Percentiles rank a stretch among this genome's conserved stretches.
Evolutionary conservation across 1,284 basidiomycete genomes (phyloP).

Genomic region (Ustilago sp.): DNA sequence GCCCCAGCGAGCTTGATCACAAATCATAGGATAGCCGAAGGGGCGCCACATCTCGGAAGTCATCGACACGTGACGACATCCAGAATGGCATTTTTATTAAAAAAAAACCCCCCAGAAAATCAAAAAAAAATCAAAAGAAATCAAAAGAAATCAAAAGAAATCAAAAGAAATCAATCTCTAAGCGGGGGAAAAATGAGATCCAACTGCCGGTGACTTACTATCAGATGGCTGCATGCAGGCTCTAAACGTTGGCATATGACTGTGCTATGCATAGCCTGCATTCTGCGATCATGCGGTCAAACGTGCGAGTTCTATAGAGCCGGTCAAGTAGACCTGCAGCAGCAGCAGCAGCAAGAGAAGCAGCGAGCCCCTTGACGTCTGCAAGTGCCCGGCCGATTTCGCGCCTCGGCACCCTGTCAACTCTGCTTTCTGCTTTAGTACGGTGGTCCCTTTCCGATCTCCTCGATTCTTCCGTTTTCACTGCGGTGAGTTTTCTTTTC

Average conservation of each 20-base stretch:
- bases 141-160: no score
- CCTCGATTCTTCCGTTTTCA: not conserved
- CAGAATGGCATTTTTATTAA: not conserved
- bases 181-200: constrained; percentile 2
- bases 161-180: not conserved
- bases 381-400: not conserved
- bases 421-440: not conserved
- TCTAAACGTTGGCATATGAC: constrained; percentile 1
- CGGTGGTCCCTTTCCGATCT: not conserved
- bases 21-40: not conserved
- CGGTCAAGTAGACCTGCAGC: not conserved
- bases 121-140: not conserved
- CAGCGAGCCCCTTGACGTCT: not conserved
- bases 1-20: not conserved
- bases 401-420: not conserved
- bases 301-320: not conserved
- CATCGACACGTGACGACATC: not conserved
- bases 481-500: not conserved
- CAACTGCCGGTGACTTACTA: constrained; percentile 16
- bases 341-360: no score
- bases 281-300: not conserved
- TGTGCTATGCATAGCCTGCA: constrained; percentile 1
- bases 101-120: no score
- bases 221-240: not conserved
- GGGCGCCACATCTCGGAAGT: not conserved